Conservation (phyloP, 2,329 filamentous ascomycete genomes). For the Fonsecaea pugnacius region DNA sequence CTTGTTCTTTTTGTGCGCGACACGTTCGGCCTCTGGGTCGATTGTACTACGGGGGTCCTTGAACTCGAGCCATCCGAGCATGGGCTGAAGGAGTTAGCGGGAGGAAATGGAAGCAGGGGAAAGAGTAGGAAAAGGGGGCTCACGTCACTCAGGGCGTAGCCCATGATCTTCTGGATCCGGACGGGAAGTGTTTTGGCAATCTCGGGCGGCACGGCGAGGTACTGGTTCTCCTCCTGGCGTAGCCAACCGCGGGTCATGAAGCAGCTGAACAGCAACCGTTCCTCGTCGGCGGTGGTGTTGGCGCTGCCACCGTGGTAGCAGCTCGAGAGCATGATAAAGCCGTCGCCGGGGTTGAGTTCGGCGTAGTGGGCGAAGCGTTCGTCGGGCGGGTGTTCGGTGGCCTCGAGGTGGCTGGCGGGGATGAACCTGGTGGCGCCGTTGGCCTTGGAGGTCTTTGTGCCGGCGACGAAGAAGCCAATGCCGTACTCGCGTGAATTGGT, state of each 20-base stretch:
- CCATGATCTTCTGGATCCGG: slow-evolving; percentile 3
- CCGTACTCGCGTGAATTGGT: slow-evolving; percentile 13
- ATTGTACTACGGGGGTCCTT: too few relatives aligned
- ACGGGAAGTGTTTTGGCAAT: not conserved
- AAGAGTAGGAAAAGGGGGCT: too few relatives aligned
- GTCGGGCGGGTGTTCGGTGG: slow-evolving; percentile 19
- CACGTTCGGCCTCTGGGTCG: too few relatives aligned
- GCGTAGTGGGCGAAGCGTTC: slow-evolving; percentile 17
- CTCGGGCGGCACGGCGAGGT: not conserved
- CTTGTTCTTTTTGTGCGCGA: too few relatives aligned
- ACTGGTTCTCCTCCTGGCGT: slow-evolving; percentile 29
- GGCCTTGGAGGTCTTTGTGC: slow-evolving; percentile 35
- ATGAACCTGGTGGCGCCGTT: slow-evolving; percentile 40
- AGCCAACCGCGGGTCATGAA: slow-evolving; percentile 45
- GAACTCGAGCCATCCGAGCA: too few relatives aligned
- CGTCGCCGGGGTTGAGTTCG: slow-evolving; percentile 40
- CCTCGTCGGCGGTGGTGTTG: slow-evolving; percentile 41
- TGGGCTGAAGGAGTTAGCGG: too few relatives aligned
- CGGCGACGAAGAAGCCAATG: slow-evolving; percentile 24
- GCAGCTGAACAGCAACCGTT: slow-evolving; percentile 40
- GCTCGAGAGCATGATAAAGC: slow-evolving; percentile 44
- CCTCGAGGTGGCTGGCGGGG: slow-evolving; percentile 18
- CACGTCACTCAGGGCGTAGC: not conserved
- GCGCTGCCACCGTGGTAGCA: slow-evolving; percentile 44
- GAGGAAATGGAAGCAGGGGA: too few relatives aligned